Evolutionary conservation across 177 flowering plant genomes (phyloP).

Genomic region (Telopea speciosissima): DNA sequence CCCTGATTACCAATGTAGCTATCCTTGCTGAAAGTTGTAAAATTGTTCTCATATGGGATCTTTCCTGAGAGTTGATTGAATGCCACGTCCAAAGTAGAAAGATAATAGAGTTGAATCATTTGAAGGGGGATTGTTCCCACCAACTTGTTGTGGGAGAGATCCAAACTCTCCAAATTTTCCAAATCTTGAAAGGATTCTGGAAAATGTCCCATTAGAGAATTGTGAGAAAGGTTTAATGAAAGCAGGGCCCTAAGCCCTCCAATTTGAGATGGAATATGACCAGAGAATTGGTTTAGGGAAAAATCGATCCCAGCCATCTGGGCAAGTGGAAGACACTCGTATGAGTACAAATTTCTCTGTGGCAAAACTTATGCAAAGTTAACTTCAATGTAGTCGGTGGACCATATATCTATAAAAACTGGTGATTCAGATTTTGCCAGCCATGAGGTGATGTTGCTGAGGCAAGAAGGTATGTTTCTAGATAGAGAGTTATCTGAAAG

Average conservation of each 20-base stretch:
- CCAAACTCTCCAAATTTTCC: conserved; percentile 11
- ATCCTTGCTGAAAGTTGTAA: conserved; percentile 2
- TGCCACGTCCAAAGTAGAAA: conserved; percentile 10
- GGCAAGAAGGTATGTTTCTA: background rate
- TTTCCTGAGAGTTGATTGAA: no score
- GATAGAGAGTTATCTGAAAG: no score
- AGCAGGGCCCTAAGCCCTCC: conserved; percentile 10
- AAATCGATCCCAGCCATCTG: conserved; percentile 11
- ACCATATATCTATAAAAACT: no score
- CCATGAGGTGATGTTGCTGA: background rate
- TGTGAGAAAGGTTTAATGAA: conserved; percentile 11
- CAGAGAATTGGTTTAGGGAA: conserved; percentile 7
- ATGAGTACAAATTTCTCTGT: conserved; percentile 8
- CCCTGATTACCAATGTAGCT: conserved; percentile 12
- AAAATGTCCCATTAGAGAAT: conserved; percentile 2
- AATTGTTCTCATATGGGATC: conserved; percentile 3
- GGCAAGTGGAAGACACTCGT: conserved; percentile 2
- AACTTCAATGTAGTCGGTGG: no score
- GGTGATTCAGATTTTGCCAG: no score
- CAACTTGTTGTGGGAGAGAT: conserved; percentile 14
- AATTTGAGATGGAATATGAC: conserved; percentile 7
- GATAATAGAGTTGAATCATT: background rate
- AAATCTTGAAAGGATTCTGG: conserved; percentile 7
- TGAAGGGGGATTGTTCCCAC: conserved; percentile 10
- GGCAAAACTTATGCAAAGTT: background rate